phyloP scores from a whole-genome alignment of 495 filamentous ascomycete genomes.

The Penicillium cinerascens region DNA sequence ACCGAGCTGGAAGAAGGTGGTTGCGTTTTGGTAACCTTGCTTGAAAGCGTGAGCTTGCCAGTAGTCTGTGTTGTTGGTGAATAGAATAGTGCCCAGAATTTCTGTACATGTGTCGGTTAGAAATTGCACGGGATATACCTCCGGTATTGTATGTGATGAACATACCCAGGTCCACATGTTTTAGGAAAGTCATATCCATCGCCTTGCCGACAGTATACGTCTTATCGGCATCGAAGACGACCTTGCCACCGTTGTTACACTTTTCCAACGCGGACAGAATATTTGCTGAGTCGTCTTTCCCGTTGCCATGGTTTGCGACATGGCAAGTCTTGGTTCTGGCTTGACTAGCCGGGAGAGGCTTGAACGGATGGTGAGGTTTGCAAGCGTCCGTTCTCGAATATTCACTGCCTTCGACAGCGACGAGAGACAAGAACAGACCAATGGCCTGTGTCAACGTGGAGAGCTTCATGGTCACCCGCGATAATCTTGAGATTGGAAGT shows the following conservation, averaged over 20 bases:
- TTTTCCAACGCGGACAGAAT: slow-evolving; percentile 56
- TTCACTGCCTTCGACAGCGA: slow-evolving; percentile 14
- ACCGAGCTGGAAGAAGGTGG: slow-evolving; percentile 67
- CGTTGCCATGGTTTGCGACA: slow-evolving; percentile 36
- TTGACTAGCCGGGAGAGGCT: slow-evolving; percentile 31
- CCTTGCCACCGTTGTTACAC: slow-evolving; percentile 66
- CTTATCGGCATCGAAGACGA: slow-evolving; percentile 54
- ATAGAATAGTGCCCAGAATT: slow-evolving; percentile 54
- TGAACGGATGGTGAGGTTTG: slow-evolving; percentile 33
- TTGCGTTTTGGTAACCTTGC: slow-evolving; percentile 61
- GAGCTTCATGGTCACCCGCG: slow-evolving; percentile 25
- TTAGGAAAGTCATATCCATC: slow-evolving; percentile 60
- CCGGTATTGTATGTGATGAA: background rate
- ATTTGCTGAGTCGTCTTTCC: slow-evolving; percentile 55
- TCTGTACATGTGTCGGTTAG: slow-evolving; percentile 23
- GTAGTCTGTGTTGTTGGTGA: slow-evolving; percentile 64
- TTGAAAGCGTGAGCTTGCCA: slow-evolving; percentile 61
- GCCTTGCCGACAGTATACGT: slow-evolving; percentile 62
- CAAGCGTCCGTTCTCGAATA: slow-evolving; percentile 27
- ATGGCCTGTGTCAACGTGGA: slow-evolving; percentile 27
- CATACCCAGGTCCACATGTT: slow-evolving; percentile 57
- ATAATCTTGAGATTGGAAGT: background rate
- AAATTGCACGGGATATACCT: background rate
- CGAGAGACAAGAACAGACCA: slow-evolving; percentile 22
- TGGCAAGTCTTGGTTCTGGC: slow-evolving; percentile 32